These are phyloP conservation scores for Pseudogymnoascus sp. DNA, from an alignment of 2,329 filamentous ascomycete genomes.

Conservation along the genomic window DNA sequence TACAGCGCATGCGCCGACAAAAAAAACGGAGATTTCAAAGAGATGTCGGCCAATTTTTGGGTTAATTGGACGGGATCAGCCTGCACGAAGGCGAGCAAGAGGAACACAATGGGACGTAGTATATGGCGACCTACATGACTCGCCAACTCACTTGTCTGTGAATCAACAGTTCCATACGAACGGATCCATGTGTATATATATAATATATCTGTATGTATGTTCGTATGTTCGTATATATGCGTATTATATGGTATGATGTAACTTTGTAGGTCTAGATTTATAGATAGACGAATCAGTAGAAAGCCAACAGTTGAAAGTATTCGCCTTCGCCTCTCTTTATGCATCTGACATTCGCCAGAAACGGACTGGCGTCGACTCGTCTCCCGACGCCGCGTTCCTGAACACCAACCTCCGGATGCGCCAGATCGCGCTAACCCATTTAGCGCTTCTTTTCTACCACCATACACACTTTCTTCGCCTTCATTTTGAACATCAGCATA, in stretches of 20 bases:
- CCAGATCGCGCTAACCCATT: conserved; percentile 9
- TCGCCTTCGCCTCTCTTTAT: not conserved
- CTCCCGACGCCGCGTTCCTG: conserved; percentile 9
- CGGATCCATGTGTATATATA: not conserved
- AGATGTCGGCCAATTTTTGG: not conserved
- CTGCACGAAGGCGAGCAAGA: conserved; percentile 1
- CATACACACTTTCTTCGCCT: conserved; percentile 11
- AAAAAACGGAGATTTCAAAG: not conserved
- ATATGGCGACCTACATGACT: not conserved
- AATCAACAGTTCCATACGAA: not conserved
- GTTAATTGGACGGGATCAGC: not conserved
- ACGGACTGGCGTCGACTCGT: conserved; percentile 2
- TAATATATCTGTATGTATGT: not conserved
- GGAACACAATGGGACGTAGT: not conserved
- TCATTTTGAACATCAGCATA: conserved; percentile 10
- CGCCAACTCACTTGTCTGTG: not conserved
- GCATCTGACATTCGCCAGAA: conserved; percentile 10
- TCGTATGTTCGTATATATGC: not conserved
- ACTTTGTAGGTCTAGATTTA: not conserved
- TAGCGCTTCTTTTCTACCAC: conserved; percentile 9
- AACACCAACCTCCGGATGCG: conserved; percentile 2
- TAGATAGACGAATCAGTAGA: not conserved
- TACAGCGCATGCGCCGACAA: not conserved
- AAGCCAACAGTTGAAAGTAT: not conserved
- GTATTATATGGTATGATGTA: not conserved